phyloP scores from a whole-genome alignment of 257 asterid species.

The Gynochthodes officinalis region DNA sequence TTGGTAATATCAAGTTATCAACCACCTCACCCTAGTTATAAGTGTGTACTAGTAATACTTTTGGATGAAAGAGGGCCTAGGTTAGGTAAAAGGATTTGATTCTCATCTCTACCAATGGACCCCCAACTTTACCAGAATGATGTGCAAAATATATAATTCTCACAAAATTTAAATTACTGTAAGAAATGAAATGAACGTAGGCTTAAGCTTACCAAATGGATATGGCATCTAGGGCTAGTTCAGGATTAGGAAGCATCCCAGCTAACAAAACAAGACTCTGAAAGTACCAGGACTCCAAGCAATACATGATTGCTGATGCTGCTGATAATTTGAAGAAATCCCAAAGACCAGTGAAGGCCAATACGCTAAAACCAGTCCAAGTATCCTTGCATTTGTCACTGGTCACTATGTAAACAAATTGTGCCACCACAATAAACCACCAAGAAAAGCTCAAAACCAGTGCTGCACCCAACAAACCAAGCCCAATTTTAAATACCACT shows the following conservation, averaged over 20 bases:
- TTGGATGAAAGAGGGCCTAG: too few species aligned
- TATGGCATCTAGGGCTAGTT: conserved; percentile 31
- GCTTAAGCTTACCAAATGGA: conserved; percentile 38
- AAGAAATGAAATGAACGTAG: too few species aligned
- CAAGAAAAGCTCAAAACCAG: conserved; percentile 19
- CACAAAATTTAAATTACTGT: too few species aligned
- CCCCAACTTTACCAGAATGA: too few species aligned
- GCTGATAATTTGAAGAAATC: conserved; percentile 35
- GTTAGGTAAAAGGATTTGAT: too few species aligned
- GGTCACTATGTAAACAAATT: conserved; percentile 16
- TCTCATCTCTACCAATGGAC: too few species aligned
- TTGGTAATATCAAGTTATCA: too few species aligned
- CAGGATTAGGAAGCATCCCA: conserved; percentile 38
- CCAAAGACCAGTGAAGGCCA: conserved; percentile 24
- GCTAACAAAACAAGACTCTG: conserved; percentile 32
- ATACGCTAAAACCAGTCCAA: conserved; percentile 17
- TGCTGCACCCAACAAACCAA: conserved; percentile 21
- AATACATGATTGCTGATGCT: conserved; percentile 35
- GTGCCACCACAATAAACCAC: conserved; percentile 24
- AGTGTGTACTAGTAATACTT: too few species aligned
- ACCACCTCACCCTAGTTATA: too few species aligned
- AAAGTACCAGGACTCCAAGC: conserved; percentile 37
- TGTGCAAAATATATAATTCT: too few species aligned
- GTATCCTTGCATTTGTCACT: conserved; percentile 20
- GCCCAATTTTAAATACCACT: conserved; percentile 7